phyloP scores from a whole-genome alignment of 345 rosid species.

The Eucalyptus victrix region DNA sequence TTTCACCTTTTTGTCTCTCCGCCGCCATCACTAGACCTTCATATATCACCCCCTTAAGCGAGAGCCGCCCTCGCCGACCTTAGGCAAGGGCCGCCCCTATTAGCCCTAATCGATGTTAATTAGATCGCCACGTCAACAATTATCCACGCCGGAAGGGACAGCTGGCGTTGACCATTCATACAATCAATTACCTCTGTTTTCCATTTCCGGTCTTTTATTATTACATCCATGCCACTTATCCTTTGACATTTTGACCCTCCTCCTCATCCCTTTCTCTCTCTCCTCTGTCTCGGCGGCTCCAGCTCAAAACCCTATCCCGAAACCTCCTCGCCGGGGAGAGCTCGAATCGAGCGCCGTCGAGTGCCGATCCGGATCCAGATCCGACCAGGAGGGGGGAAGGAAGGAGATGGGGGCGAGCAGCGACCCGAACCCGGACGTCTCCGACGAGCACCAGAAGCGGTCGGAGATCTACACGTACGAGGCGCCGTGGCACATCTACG shows the following conservation, averaged over 20 bases:
- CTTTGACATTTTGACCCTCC: not conserved
- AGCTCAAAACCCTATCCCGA: not conserved
- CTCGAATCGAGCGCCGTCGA: not conserved
- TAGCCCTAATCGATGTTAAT: too few relatives aligned
- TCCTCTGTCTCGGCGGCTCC: not conserved
- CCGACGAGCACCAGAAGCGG: conserved; percentile 90
- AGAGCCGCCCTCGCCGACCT: not conserved
- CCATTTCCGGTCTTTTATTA: too few relatives aligned
- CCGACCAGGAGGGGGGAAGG: not conserved
- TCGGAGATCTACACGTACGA: conserved; percentile 97
- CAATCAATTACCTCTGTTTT: not conserved
- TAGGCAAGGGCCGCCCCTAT: not conserved
- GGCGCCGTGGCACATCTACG: conserved; percentile 97
- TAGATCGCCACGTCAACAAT: not conserved
- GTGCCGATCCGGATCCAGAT: not conserved
- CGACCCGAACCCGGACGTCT: conserved; percentile 69
- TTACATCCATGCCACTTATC: not conserved
- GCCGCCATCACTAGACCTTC: not conserved
- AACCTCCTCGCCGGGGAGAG: not conserved
- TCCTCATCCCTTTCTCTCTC: not conserved
- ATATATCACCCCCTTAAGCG: not conserved
- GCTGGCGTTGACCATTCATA: not conserved
- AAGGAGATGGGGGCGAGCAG: conserved; percentile 50
- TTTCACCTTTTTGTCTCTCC: not conserved
- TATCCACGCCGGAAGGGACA: not conserved